Base-by-base conservation (phyloP, 805 yeast species). In the Wickerhamomyces canadensis region DNA sequence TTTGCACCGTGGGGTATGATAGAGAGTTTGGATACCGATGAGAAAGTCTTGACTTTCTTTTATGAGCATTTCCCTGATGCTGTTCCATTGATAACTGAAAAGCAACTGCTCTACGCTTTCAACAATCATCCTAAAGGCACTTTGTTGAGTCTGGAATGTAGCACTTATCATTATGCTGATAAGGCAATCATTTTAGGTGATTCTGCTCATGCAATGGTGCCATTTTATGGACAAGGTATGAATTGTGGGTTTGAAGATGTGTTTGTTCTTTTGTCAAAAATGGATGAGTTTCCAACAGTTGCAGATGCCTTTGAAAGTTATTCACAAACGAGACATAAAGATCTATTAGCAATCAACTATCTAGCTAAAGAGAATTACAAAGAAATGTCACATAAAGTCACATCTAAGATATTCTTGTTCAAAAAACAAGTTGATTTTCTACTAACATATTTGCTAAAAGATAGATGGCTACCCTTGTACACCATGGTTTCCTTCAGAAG, bases 191-290 rank as follows among this genome's bases (percentile, higher is more conserved):
- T 89, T 11, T 62, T 89, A 21, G 97, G 97, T 6, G 97, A 89
- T 58, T 95, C 97, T 1, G 95, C 97, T 0, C 97, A 89, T 61
- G 78, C 93, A 21, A 89, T 88, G 96, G 97, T 89, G 6, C 97
- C 97, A n/a, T 89, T 89, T 58, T 89, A 88, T 55, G 97, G 97
- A 9, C 97, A 89, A 58, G 97, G 97, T 5, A 83, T 89, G 91
- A 89, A 89, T 58, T 85, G 95, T 55, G 97, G 97, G 1, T 83
- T 89, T 57, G 97, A 89, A 60, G 97, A 91, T 50, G 89, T 89
- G 17, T 65, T 78, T 40, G 76, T 80, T 2, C 62, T 89, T 36
- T 63, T 83, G 62, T 68, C 73, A 31, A 54, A 43, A 5, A 16
- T 51, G 22, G 41, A 51, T 10, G 25, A 42, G 18, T 33, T 27